Percentiles rank a stretch among this genome's conserved stretches.
Conservation (phyloP, 768 basidiomycete genomes). For the Coprinopsis marcescibilis region DNA sequence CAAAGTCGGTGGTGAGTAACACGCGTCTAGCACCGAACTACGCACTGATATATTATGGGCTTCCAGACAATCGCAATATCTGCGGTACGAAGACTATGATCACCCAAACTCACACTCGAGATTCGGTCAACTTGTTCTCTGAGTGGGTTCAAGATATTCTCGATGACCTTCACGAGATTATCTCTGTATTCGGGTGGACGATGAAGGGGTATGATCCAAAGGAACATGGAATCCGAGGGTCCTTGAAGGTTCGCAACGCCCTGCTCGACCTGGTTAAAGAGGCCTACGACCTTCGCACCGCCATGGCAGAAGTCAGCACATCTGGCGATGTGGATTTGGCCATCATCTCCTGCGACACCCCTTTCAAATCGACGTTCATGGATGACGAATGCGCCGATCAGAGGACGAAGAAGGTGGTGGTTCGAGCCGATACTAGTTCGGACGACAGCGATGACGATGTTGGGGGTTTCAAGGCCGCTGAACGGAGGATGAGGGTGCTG, state of each 20-base stretch:
- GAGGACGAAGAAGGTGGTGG: neutral
- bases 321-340: conserved; percentile 10
- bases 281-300: conserved; percentile 10
- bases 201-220: neutral
- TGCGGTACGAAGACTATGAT: conserved; percentile 9
- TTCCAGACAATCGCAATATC: conserved; percentile 3
- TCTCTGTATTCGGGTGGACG: conserved; percentile 7
- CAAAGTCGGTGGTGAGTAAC: conserved; percentile 8
- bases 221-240: neutral
- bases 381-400: conserved; percentile 4
- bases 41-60: neutral
- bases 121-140: conserved; percentile 4
- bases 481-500: neutral
- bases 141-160: conserved; percentile 8
- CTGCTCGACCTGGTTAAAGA: conserved; percentile 5
- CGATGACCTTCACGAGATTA: conserved; percentile 1
- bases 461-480: neutral
- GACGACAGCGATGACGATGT: neutral
- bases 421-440: neutral
- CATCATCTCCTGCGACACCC: conserved; percentile 10
- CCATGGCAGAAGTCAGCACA: conserved; percentile 11
- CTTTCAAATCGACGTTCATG: conserved; percentile 2
- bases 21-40: neutral
- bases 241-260: neutral
- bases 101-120: conserved; percentile 8